These are phyloP conservation scores for Galeopsis tetrahit DNA, from an alignment of 257 asterid species.

Conservation along the genomic window DNA sequence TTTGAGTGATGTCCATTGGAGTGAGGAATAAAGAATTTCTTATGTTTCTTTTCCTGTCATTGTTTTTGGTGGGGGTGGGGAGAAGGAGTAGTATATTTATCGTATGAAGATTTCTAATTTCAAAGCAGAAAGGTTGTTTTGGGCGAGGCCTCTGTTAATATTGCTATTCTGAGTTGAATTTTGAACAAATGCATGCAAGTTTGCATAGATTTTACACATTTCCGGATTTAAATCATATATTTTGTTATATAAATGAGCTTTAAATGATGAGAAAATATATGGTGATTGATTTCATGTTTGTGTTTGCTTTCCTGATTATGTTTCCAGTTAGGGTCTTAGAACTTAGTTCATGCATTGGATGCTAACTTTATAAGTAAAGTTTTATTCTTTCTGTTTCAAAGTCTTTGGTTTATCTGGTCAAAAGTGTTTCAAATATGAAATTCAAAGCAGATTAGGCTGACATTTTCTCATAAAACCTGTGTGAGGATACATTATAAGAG, in stretches of 20 bases:
- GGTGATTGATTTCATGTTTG: not conserved
- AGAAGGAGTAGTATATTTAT: too few relatives aligned
- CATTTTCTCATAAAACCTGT: too few relatives aligned
- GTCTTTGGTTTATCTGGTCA: not conserved
- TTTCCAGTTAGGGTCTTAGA: not conserved
- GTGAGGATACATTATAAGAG: too few relatives aligned
- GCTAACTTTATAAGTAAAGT: not conserved
- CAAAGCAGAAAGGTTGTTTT: not conserved
- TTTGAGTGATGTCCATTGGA: too few relatives aligned
- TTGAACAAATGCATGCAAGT: not conserved
- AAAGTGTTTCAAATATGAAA: not conserved
- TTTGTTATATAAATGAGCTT: not conserved
- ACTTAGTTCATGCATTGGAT: not conserved
- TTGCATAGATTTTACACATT: not conserved
- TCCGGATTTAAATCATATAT: not conserved
- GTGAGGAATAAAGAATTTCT: too few relatives aligned
- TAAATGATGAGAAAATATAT: conserved; percentile 1
- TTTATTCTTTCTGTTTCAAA: conserved; percentile 8
- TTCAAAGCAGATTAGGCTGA: not conserved
- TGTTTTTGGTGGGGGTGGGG: too few relatives aligned
- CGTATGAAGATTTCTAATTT: not conserved
- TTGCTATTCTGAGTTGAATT: not conserved
- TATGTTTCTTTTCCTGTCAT: too few relatives aligned
- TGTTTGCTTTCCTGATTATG: not conserved
- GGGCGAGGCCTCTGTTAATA: not conserved